A percentile compares a stretch with the other conserved stretches of the same genome.
Evolutionary conservation across 345 rosid genomes (phyloP).

Genomic region (Moricandia arvensis): DNA sequence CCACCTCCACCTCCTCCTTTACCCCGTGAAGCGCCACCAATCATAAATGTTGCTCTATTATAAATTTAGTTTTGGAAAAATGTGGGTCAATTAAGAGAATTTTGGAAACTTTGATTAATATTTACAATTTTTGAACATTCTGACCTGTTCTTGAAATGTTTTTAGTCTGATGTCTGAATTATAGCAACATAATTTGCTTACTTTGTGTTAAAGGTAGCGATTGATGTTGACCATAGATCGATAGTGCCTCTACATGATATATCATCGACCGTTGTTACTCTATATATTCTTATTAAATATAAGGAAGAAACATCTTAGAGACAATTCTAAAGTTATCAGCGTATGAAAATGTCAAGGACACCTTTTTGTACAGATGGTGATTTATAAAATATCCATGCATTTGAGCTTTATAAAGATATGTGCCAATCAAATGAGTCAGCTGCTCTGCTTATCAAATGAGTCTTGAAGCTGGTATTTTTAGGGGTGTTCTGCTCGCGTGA

Average conservation of each 20-base stretch:
- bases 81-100: conserved; percentile 6
- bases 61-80: conserved; percentile 14
- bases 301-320: conserved; percentile 13
- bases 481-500: no score
- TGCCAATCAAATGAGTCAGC: background rate
- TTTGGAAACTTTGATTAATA: conserved; percentile 1
- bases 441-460: no score
- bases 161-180: background rate
- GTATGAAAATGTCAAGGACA: conserved; percentile 18
- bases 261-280: background rate
- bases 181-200: background rate
- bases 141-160: background rate
- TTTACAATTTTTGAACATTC: conserved; percentile 15
- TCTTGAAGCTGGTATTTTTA: no score
- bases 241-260: background rate
- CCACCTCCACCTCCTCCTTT: background rate
- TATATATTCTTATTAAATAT: background rate
- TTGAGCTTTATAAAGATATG: conserved; percentile 46
- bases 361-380: background rate
- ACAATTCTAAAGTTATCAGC: background rate
- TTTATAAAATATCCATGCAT: background rate
- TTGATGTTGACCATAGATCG: background rate
- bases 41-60: conserved; percentile 18
- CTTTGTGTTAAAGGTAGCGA: background rate
- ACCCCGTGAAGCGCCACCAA: conserved; percentile 6